Evolutionary conservation across 352 stramenopile genomes (phyloP), one percentile per base, ranked within the genome.

Genomic region (Globisporangium orthogonon): DNA sequence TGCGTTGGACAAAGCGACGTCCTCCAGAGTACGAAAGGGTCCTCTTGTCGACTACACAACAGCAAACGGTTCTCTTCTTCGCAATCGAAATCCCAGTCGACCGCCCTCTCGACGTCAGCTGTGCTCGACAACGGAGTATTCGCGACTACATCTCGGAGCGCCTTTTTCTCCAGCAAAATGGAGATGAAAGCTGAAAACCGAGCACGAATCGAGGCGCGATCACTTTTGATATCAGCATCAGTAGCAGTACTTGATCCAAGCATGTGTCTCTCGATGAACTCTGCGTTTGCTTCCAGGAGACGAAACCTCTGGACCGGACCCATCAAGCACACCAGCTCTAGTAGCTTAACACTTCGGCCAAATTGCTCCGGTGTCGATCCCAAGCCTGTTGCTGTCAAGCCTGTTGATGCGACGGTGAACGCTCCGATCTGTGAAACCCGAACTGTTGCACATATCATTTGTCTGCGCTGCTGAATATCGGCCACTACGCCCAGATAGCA

Each of bases 11-110:
- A 6, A 31, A 54, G 5, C 2, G 49, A 11, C 5, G 28, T 55
- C 11, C 40, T 49, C 59, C 59, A 65, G 10, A 65, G 39, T 14
- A 56, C 59, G 29, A 65, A 60, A 29, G 46, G 59, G 13, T 60
- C 53, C 0, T 2, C 4, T 3, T 4, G 18, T 5, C 17, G 17
- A 3, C 29, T 30, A 11, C 47, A 56, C 4, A 65, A 31, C 4
- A 39, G 1, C 17, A 41, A 3, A 9, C 39, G 37, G 10, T 18
- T 60, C 39, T n/a, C 46, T 4, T n/a, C 7, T 23, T 65, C 52
- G 18, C 52, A 43, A 48, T 60, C 59, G 7, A 56, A 2, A 15
- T 60, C 59, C 46, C 50, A 65, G 13, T 18, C 33, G 11, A 7
- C 1, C 14, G 52, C 39, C 23, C 7, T 28, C 37, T 65, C 59